Conservation (phyloP, 2,329 filamentous ascomycete species). For the Aspergillus proliferans region DNA sequence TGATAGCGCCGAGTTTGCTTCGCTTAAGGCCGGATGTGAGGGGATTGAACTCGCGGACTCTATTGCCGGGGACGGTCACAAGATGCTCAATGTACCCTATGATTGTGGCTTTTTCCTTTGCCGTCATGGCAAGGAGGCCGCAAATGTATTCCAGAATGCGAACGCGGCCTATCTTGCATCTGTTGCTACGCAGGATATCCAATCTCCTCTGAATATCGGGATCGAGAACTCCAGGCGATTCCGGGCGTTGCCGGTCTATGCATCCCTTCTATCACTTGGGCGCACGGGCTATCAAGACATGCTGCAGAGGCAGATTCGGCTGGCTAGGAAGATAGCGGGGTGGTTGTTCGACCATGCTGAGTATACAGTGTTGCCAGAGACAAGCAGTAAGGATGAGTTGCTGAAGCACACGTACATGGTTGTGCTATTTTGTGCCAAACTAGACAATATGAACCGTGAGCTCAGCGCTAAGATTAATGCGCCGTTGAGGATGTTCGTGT, state of each 20-base stretch:
- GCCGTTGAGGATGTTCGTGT: slow-evolving; percentile 71
- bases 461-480: slow-evolving; percentile 69
- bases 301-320: slow-evolving; percentile 63
- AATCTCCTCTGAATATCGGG: slow-evolving; percentile 79
- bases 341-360: slow-evolving; percentile 56
- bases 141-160: slow-evolving; percentile 69
- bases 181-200: slow-evolving; percentile 44
- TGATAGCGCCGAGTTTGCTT: slow-evolving; percentile 50
- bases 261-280: slow-evolving; percentile 70
- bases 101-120: slow-evolving; percentile 88
- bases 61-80: slow-evolving; percentile 81
- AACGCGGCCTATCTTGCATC: slow-evolving; percentile 72
- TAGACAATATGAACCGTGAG: slow-evolving; percentile 56
- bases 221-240: slow-evolving; percentile 89
- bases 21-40: slow-evolving; percentile 45
- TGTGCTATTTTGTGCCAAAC: slow-evolving; percentile 69
- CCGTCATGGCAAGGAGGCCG: slow-evolving; percentile 53
- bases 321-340: slow-evolving; percentile 62
- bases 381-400: slow-evolving; percentile 30
- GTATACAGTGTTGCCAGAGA: slow-evolving; percentile 61
- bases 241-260: slow-evolving; percentile 82
- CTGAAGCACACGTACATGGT: slow-evolving; percentile 59
- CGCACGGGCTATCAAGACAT: slow-evolving; percentile 61
- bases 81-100: slow-evolving; percentile 90
- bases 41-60: slow-evolving; percentile 80